These are phyloP conservation scores for Abelmoschus esculentus DNA, from an alignment of 345 rosid species.

Conservation along the genomic window DNA sequence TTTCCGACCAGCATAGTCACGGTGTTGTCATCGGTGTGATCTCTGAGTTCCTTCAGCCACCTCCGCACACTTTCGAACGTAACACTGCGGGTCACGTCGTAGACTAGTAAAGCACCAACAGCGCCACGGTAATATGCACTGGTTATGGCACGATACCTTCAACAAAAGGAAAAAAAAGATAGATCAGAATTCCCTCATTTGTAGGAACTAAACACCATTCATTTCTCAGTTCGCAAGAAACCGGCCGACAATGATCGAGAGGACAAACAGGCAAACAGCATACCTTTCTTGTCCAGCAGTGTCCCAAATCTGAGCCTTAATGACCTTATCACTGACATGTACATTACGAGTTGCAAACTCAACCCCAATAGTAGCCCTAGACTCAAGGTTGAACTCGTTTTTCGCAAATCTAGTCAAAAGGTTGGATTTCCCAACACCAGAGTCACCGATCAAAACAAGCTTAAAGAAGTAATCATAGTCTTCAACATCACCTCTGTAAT, in stretches of 20 bases:
- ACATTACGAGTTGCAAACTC: constrained; percentile 79
- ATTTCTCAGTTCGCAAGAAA: neutral
- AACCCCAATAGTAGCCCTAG: constrained; percentile 77
- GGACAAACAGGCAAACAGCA: too few relatives aligned
- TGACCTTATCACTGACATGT: constrained; percentile 57
- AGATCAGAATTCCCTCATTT: neutral
- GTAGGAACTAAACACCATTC: neutral
- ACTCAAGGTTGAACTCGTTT: constrained; percentile 74
- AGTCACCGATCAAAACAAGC: constrained; percentile 75
- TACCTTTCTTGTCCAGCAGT: constrained; percentile 91
- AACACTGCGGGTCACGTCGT: constrained; percentile 74
- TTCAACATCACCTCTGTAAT: constrained; percentile 48
- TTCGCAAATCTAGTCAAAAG: constrained; percentile 63
- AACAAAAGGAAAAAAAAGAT: neutral
- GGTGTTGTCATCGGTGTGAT: constrained; percentile 73
- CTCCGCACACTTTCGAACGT: constrained; percentile 80
- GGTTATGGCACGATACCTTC: constrained; percentile 76
- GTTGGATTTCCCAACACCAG: constrained; percentile 79
- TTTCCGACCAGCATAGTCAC: constrained; percentile 90
- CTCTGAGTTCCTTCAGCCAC: constrained; percentile 86
- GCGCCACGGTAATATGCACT: constrained; percentile 92
- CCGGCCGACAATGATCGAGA: neutral
- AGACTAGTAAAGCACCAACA: constrained; percentile 73
- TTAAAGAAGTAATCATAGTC: constrained; percentile 68
- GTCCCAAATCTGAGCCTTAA: constrained; percentile 93